Percentiles rank a stretch among this genome's conserved stretches.
These are phyloP conservation scores for Populus nigra DNA, from an alignment of 345 rosid species.

Conservation along the genomic window DNA sequence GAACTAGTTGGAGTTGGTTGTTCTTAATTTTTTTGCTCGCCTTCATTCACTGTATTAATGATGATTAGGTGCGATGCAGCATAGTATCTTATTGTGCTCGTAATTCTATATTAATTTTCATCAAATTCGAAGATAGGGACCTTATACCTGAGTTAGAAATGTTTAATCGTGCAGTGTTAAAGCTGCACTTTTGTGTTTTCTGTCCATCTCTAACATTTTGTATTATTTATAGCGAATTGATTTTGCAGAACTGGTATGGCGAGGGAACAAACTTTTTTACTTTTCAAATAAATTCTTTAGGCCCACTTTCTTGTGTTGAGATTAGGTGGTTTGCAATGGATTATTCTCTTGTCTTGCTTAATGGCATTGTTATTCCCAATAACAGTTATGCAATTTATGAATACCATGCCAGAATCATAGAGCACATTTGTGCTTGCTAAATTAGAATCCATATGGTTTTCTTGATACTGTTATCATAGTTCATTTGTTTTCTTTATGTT, in stretches of 20 bases:
- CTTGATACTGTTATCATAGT: background rate
- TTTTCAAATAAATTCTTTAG: background rate
- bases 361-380: background rate
- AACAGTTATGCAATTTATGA: background rate
- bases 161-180: background rate
- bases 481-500: conserved; percentile 1
- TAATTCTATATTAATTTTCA: background rate
- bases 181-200: background rate
- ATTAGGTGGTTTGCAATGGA: background rate
- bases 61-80: background rate
- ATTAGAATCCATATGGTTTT: background rate
- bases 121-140: background rate
- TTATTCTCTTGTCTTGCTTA: background rate
- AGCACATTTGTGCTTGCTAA: background rate
- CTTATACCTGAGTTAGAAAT: background rate
- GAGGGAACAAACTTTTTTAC: background rate
- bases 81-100: background rate
- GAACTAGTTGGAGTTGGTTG: background rate
- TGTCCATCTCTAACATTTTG: background rate
- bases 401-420: background rate
- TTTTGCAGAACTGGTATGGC: background rate
- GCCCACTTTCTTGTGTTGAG: background rate
- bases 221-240: background rate
- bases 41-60: background rate
- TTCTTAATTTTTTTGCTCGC: background rate